Conservation (phyloP, 2,329 filamentous ascomycete genomes). For the Rutstroemia sp. region DNA sequence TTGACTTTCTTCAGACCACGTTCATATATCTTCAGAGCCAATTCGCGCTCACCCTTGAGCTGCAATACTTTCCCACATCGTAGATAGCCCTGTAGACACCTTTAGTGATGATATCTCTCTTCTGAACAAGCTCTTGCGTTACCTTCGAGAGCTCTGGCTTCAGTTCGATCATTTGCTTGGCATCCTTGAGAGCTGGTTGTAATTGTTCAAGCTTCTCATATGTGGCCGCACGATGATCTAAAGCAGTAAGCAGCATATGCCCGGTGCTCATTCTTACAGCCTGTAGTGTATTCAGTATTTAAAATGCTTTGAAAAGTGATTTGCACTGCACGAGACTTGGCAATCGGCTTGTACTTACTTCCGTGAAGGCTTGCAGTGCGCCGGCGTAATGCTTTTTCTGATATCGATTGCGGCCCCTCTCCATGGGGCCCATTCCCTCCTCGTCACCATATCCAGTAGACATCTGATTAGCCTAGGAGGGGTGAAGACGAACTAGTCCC, state of each 20-base stretch:
- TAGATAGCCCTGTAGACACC: conserved; percentile 26
- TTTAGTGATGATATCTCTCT: not conserved
- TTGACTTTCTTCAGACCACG: conserved; percentile 29
- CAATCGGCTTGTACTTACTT: conserved; percentile 14
- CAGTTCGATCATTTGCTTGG: conserved; percentile 28
- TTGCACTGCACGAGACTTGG: not conserved
- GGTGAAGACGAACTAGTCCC: not conserved
- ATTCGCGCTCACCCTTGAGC: conserved; percentile 21
- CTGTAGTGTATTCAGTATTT: conserved; percentile 13
- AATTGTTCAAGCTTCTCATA: conserved; percentile 28
- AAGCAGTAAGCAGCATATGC: conserved; percentile 24
- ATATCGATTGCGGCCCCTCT: conserved; percentile 25
- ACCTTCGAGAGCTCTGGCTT: conserved; percentile 27
- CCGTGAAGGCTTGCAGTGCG: conserved; percentile 23
- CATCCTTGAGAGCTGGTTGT: conserved; percentile 26
- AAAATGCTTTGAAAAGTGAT: not conserved
- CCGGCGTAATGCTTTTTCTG: conserved; percentile 23
- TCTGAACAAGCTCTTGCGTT: not conserved
- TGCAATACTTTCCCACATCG: conserved; percentile 29
- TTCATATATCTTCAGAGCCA: conserved; percentile 30
- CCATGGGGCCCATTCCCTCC: conserved; percentile 21
- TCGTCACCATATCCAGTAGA: conserved; percentile 12
- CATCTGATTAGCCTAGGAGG: not conserved
- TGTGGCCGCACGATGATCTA: conserved; percentile 30
- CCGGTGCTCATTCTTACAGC: conserved; percentile 21